phyloP scores from a whole-genome alignment of 352 stramenopile species.

The Pythium aphanidermatum region DNA sequence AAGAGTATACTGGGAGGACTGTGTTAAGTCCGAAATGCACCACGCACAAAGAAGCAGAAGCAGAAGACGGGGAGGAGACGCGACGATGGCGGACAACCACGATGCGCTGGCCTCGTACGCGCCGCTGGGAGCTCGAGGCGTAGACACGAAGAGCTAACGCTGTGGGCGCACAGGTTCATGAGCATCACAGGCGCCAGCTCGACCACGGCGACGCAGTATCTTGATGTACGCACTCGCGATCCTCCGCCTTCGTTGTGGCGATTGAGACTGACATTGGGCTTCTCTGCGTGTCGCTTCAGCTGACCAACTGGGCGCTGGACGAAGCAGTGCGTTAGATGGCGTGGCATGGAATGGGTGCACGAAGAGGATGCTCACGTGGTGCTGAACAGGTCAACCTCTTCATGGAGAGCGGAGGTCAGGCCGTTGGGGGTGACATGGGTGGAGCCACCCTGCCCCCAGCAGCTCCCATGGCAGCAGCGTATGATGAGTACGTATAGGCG shows the following conservation, averaged over 20 bases:
- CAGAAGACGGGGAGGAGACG: background rate
- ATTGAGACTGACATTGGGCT: no score
- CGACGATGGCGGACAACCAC: slow-evolving; percentile 23
- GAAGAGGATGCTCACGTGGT: background rate
- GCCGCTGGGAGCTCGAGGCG: no score
- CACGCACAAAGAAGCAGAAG: background rate
- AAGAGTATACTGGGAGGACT: background rate
- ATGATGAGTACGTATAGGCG: slow-evolving; percentile 4
- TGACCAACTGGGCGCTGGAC: slow-evolving; percentile 70
- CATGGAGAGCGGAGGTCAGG: slow-evolving; percentile 72
- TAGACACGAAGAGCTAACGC: no score
- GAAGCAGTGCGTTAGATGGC: slow-evolving; percentile 41
- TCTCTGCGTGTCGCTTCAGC: slow-evolving; percentile 16
- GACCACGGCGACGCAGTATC: slow-evolving; percentile 56
- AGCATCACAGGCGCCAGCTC: slow-evolving; percentile 73
- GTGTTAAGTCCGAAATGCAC: background rate
- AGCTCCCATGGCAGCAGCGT: slow-evolving; percentile 35
- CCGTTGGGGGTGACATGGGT: slow-evolving; percentile 9
- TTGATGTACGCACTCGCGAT: slow-evolving; percentile 50
- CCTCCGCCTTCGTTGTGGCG: no score
- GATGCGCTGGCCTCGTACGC: slow-evolving; percentile 46
- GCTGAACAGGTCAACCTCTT: slow-evolving; percentile 60
- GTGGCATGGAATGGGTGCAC: background rate
- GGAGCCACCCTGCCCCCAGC: slow-evolving; percentile 10
- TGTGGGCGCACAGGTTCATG: slow-evolving; percentile 58